Base-by-base conservation (phyloP, 2,329 filamentous ascomycete species). In the Phyllosticta citribraziliensis region DNA sequence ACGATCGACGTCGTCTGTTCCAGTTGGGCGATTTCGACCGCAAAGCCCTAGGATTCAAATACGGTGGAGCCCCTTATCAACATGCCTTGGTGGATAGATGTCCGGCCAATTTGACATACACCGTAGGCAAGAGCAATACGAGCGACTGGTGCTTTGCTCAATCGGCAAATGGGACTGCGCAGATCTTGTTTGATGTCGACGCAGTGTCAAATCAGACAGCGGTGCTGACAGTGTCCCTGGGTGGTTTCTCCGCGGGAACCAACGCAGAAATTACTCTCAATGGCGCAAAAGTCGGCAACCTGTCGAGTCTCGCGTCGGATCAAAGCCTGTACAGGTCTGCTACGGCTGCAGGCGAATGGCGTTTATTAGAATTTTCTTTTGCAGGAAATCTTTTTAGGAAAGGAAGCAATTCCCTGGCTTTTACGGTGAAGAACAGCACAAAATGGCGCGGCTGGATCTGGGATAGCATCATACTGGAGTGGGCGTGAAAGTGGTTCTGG, bases 141-240 rank as follows among this genome's bases (percentile, higher is more conserved):
- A 64, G 66, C 0, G 78, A 82, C 60, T 82, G 79, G 80, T 81
- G 75, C 63, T 82, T 80, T 59, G 79, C 73, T 0, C 79, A 80
- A 63, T 76, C 75, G 2, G 64, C 66, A 2, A 60, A 70, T 0
- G 73, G 73, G 0, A 72, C 69, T 0, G 73, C 71, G 70, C 63
- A 62, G 2, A 67, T 75, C 17, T 57, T 64, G 3, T 75, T 75
- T 57, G 61, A 66, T 19, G 14, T 66, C 47, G 53, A 58, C 27
- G 60, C 65, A 75, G 75, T 81, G 14, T n/a, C 17, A 1, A 30
- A 59, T 30, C 24, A 47, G 22, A 56, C 60, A 22, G 73, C 75
- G 0, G 71, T 73, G 30, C 66, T 79, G 25, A 76, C 73, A 2
- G 72, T 79, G 2, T 78, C 75, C 6, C 68, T 79, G 11, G 78